Evolutionary conservation across 2,329 filamentous ascomycete species (phyloP), one percentile per base, ranked within the genome.

Genomic region (Xylariomycetidae sp.): DNA sequence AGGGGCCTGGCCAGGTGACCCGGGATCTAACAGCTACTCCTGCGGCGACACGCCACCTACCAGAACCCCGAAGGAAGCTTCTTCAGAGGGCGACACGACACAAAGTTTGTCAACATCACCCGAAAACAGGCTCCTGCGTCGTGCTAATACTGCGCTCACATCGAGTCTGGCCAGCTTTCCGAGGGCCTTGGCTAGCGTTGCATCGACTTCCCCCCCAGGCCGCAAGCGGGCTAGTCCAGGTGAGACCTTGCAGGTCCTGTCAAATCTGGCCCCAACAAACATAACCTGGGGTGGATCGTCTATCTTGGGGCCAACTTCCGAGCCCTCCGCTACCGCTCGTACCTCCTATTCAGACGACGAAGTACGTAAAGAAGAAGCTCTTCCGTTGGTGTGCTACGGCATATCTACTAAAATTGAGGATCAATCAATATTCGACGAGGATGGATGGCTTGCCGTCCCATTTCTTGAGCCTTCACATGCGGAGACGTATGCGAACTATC

Each of bases 351-450:
- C 71, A 2, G 74, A 77, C 27, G 74, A 78, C 27, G 72, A 77
- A 6, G 56, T 55, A 14, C 61, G 62, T 12, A 59, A 61, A 31
- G 70, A 74, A 4, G 69, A 72, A 10, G 38, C 59, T 10, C 50
- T 69, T 4, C 59, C 67, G 7, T 53, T 73, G 40, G 62, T 77
- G 3, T 71, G 73, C 5, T 63, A 72, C 12, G 67, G 62, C 15
- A 69, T 77, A 5, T 63, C 66, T 2, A 62, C 81, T 6, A 63
- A 66, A 6, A 65, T 82, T 43, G 71, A 75, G 48, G 77, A 84
- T 41, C 76, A 80, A 42, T 68, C 70, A n/a, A 66, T 73, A 14
- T 84, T 84, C 45, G 80, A 84, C 43, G 79, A 83, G 33, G 80
- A 84, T 48, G 79, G 78, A 10, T 82, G 77, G 67, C 67, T 82